Evolutionary conservation across 495 filamentous ascomycete species (phyloP).

Genomic region (Aspergillus conjunctus): DNA sequence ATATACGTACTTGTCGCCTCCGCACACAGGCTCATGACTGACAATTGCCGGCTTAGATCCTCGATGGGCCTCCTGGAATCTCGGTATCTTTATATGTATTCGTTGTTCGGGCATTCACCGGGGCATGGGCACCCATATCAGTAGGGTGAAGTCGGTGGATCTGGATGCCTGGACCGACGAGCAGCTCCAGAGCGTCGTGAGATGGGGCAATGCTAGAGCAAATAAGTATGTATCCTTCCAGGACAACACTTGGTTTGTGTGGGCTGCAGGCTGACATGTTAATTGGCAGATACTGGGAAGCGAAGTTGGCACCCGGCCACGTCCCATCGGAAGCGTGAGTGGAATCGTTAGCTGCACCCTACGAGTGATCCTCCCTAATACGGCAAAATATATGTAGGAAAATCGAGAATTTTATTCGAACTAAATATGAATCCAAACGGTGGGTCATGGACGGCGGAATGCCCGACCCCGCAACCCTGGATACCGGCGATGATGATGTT

Average conservation of each 20-base stretch:
- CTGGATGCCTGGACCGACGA: constrained; percentile 98
- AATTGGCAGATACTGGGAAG: constrained; percentile 79
- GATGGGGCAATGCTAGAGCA: constrained; percentile 92
- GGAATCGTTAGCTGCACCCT: constrained; percentile 15
- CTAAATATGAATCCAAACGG: constrained; percentile 96
- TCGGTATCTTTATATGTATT: constrained; percentile 95
- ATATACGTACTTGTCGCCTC: background rate
- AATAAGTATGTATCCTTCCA: constrained; percentile 68
- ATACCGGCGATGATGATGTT: constrained; percentile 81
- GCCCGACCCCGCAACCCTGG: constrained; percentile 86
- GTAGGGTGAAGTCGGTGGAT: constrained; percentile 95
- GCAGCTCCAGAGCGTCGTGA: constrained; percentile 86
- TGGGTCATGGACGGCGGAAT: constrained; percentile 98
- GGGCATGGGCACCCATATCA: constrained; percentile 98
- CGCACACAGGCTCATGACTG: constrained; percentile 6
- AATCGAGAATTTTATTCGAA: constrained; percentile 98
- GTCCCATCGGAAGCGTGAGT: constrained; percentile 89
- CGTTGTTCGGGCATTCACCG: constrained; percentile 97
- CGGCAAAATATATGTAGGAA: constrained; percentile 53
- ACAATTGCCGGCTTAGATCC: constrained; percentile 62
- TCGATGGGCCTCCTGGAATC: constrained; percentile 97
- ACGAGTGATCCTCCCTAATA: constrained; percentile 14
- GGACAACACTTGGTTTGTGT: constrained; percentile 13
- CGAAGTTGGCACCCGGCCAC: constrained; percentile 87
- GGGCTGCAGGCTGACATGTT: constrained; percentile 21